Evolutionary conservation across 208 protist species (phyloP), one percentile per base, ranked within the genome.

Genomic region (Trypanosoma scelopori): DNA sequence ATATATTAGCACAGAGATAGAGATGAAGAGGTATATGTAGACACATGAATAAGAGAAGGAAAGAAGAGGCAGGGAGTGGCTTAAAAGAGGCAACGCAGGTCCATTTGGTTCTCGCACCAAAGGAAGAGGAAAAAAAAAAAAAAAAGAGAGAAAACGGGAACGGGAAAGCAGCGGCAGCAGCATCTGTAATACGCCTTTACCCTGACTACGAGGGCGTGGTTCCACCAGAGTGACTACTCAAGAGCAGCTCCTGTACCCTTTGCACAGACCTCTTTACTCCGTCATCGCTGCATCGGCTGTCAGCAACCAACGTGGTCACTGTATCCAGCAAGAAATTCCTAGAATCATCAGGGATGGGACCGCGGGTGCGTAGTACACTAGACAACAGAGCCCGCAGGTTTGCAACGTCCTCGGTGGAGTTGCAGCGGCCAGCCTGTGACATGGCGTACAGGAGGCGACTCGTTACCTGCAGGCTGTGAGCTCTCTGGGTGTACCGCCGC

Each of bases 381-480:
- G 15, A 30, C 22, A 73, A 39, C 30, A 73, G 27, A 12, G 58
- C 30, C 22, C 37, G 57, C 1, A 73, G 27, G 23, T 43, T 66
- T 1, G 41, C 20, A 30, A 52, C 30, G 22, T 73, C 67, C 3
- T 50, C 51, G 4, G 37, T 32, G n/a, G 51, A 50, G 28, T 15
- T 28, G 32, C 51, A 66, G 30, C 59, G 49, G n/a, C 67, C 67
- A 23, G 51, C 39, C 37, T 66, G 50, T 5, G 67, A 37, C n/a
- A 73, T 20, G 9, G 58, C 67, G 28, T 66, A 73, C 12, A 73
- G 25, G 16, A 73, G 47, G 25, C 67, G 67, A 20, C 58, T 61
- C 5, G 57, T 66, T 11, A 66, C 67, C 23, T 48, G 41, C n/a
- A 66, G 9, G 28, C 51, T 66, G 41, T 66, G 37, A 2, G 67